Percentiles rank a stretch among this genome's conserved stretches.
Evolutionary conservation across 495 filamentous ascomycete genomes (phyloP).

Genomic region (Amphirosellinia nigrospora): DNA sequence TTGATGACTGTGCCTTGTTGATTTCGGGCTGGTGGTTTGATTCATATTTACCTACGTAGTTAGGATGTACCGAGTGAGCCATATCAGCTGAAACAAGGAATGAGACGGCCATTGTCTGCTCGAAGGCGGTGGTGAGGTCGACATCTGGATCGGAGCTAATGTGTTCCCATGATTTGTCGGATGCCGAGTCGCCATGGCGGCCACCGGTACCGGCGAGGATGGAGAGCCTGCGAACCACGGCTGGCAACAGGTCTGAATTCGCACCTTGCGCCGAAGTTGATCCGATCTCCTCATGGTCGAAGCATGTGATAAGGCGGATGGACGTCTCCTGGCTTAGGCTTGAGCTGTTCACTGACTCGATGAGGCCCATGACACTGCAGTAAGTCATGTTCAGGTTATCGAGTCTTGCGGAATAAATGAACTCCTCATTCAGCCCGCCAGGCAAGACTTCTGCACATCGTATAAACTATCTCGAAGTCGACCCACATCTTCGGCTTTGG

Average conservation of each 20-base stretch:
- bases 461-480: constrained; percentile 97
- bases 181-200: constrained; percentile 42
- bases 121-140: constrained; percentile 78
- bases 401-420: constrained; percentile 90
- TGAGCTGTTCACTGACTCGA: constrained; percentile 66
- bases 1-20: constrained; percentile 96
- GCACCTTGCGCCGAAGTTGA: constrained; percentile 91
- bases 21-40: constrained; percentile 87
- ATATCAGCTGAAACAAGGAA: constrained; percentile 97
- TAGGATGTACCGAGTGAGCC: constrained; percentile 94
- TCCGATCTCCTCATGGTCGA: constrained; percentile 98
- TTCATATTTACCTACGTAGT: constrained; percentile 93
- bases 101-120: constrained; percentile 89
- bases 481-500: constrained; percentile 71
- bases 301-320: constrained; percentile 89
- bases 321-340: constrained; percentile 75
- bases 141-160: constrained; percentile 55
- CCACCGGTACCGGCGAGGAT: constrained; percentile 64
- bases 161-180: constrained; percentile 58
- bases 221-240: constrained; percentile 85
- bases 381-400: constrained; percentile 97
- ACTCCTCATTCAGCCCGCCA: constrained; percentile 93
- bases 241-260: constrained; percentile 87
- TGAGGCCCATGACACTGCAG: constrained; percentile 81
- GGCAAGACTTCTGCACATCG: constrained; percentile 86